A percentile compares a stretch with the other conserved stretches of the same genome.
phyloP scores from a whole-genome alignment of 2,329 filamentous ascomycete genomes.

The Whalleya microplaca region DNA sequence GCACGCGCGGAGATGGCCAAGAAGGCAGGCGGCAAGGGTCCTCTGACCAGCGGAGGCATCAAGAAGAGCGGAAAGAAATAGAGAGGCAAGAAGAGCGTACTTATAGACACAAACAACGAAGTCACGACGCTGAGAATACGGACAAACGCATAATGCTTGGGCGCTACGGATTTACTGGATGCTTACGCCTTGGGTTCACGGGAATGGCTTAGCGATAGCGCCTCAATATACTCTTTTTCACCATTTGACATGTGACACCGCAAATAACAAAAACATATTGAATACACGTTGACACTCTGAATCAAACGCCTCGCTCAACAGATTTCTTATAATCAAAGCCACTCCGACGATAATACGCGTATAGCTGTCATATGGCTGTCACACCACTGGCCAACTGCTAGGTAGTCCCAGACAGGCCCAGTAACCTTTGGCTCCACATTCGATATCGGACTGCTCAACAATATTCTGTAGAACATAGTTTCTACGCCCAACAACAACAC shows the following conservation, averaged over 20 bases:
- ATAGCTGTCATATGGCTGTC: neutral
- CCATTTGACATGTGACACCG: neutral
- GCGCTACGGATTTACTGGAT: slow-evolving; percentile 21
- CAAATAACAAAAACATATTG: neutral
- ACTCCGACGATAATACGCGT: neutral
- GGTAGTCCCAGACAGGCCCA: too few species aligned
- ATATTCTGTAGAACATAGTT: too few species aligned
- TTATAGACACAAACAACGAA: slow-evolving; percentile 19
- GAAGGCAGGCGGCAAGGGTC: slow-evolving; percentile 85
- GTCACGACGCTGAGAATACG: slow-evolving; percentile 22
- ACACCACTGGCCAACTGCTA: neutral
- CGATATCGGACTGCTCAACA: neutral
- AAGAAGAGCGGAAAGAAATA: slow-evolving; percentile 99
- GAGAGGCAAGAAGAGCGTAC: too few species aligned
- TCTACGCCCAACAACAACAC: too few species aligned
- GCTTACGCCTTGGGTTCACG: slow-evolving; percentile 16
- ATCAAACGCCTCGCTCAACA: neutral
- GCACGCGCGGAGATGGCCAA: slow-evolving; percentile 82
- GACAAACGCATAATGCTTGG: slow-evolving; percentile 26
- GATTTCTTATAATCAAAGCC: neutral
- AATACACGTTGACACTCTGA: slow-evolving; percentile 1
- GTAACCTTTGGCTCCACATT: neutral
- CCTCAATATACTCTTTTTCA: slow-evolving; percentile 24
- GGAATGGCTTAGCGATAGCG: slow-evolving; percentile 25
- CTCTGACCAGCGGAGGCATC: slow-evolving; percentile 82